phyloP scores from a whole-genome alignment of 2,329 filamentous ascomycete genomes.

The Chalaropsis thielavioides region DNA sequence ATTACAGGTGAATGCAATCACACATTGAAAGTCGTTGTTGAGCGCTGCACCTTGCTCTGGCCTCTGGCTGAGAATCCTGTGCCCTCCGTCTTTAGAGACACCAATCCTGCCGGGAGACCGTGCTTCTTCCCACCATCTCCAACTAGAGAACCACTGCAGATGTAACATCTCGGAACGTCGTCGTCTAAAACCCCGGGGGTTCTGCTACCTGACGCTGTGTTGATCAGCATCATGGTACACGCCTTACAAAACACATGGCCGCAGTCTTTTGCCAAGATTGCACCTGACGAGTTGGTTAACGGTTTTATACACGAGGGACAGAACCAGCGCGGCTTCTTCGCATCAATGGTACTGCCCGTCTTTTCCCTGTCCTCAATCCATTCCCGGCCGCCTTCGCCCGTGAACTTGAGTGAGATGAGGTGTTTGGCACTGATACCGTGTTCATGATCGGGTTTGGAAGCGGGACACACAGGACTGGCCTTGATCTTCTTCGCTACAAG shows the following conservation, averaged over 20 bases:
- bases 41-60: conserved; percentile 63
- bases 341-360: conserved; percentile 23
- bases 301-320: conserved; percentile 80
- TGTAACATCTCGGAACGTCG: conserved; percentile 53
- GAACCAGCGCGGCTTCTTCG: conserved; percentile 26
- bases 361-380: background rate
- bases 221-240: conserved; percentile 49
- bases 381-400: conserved; percentile 43
- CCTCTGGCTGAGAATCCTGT: conserved; percentile 90
- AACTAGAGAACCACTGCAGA: conserved; percentile 64
- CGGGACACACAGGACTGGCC: conserved; percentile 59
- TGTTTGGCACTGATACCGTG: conserved; percentile 68
- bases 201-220: conserved; percentile 30
- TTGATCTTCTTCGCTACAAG: conserved; percentile 49
- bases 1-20: conserved; percentile 10
- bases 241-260: conserved; percentile 71
- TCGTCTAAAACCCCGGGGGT: conserved; percentile 29
- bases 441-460: conserved; percentile 47
- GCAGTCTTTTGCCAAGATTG: conserved; percentile 72
- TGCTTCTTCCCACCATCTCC: conserved; percentile 30
- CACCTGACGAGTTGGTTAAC: conserved; percentile 68
- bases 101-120: conserved; percentile 47
- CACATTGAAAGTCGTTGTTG: conserved; percentile 76
- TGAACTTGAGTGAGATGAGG: conserved; percentile 63
- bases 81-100: conserved; percentile 70